Base-by-base conservation (phyloP, 805 yeast species). In the Saccharomyces jurei region DNA sequence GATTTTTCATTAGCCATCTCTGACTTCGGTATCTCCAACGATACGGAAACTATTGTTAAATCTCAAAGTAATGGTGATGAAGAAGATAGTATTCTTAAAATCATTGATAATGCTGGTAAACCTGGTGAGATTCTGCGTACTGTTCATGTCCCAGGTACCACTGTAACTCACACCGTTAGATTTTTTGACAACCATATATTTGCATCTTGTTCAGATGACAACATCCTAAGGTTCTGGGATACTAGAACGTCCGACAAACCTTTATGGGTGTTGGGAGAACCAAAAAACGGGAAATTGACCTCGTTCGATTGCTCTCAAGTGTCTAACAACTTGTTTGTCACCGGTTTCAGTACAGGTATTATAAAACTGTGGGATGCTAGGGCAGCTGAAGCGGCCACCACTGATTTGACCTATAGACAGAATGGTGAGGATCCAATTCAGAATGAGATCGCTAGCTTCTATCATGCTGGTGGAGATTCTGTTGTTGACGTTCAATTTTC, bases 331-430 rank as follows among this genome's bases (percentile, higher is more conserved):
- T 48, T 66, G 48, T 65, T 64, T 49, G 61, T 65, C 25, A 63
- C 65, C 21, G 70, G 70, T 46, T 58, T 64, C 11, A 60, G 60
- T 29, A 59, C 67, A 4, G 70, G 70, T 50, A 53, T 58, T 41
- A 50, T 64, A 46, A 66, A 66, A 44, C 53, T 66, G 41, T 66
- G 70, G 70, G 70, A 66, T 54, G 56, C 63, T 27, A 61, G 70
- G 52, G 63, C 66, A 13, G 60, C 60, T 14, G 59, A 57, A 51
- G 60, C 62, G 11, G 59, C 62, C 17, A 52, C 60, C 10, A 54
- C 56, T 14, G 63, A 60, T 48, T 54, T 58, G 50, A 50, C 63
- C 3, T 56, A 57, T 41, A 60, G 63, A 49, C 63, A 60, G 49
- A 58, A 60, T 54, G 62, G 60, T 27, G 59, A 59, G 50, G 63